These are phyloP conservation scores for Saturnispora besseyi DNA, from an alignment of 805 yeast species.

Conservation along the genomic window DNA sequence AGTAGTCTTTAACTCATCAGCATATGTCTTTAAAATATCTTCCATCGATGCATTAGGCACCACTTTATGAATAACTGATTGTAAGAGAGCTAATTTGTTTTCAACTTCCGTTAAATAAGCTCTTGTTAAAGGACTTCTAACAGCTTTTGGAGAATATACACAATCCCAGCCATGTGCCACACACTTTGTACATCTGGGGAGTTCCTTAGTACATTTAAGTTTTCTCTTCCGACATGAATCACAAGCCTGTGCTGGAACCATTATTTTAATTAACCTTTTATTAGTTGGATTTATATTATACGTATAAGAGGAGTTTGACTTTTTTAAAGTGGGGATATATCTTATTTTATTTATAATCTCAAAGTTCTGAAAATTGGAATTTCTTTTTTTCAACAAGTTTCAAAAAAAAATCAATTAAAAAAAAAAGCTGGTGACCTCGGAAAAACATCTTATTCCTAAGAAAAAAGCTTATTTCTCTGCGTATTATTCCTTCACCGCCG, in stretches of 20 bases:
- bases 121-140: constrained; percentile 74
- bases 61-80: constrained; percentile 33
- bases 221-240: constrained; percentile 79
- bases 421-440: neutral
- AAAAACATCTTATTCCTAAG: neutral
- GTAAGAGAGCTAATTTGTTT: constrained; percentile 40
- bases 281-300: neutral
- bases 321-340: neutral
- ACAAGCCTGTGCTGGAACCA: constrained; percentile 47
- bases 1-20: neutral
- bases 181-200: constrained; percentile 72
- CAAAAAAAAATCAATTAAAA: neutral
- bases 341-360: neutral
- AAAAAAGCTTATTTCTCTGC: neutral
- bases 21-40: constrained; percentile 17
- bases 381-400: neutral
- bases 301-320: neutral
- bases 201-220: constrained; percentile 70
- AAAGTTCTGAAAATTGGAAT: neutral
- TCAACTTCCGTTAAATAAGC: constrained; percentile 75
- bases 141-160: constrained; percentile 66
- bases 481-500: neutral
- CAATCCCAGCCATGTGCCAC: constrained; percentile 64
- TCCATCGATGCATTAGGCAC: constrained; percentile 41
- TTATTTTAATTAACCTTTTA: neutral